These are phyloP conservation scores for Teunomyces aglyptinius DNA, from an alignment of 805 yeast species.

Conservation along the genomic window DNA sequence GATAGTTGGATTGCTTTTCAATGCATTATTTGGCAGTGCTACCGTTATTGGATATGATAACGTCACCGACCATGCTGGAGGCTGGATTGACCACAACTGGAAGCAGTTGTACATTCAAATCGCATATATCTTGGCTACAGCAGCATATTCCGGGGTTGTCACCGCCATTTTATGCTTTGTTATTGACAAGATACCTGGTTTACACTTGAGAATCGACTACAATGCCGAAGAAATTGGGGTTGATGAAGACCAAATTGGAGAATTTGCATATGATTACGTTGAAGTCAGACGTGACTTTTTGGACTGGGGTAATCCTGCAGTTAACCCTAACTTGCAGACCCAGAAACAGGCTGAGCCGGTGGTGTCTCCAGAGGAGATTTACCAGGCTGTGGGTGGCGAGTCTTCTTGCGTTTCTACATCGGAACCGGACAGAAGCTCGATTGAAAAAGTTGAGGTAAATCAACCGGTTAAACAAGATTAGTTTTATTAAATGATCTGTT, in stretches of 20 bases:
- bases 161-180: constrained; percentile 75
- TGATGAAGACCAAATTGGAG: constrained; percentile 97
- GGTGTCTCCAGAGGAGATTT: constrained; percentile 3
- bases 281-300: constrained; percentile 92
- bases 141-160: constrained; percentile 72
- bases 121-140: constrained; percentile 73
- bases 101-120: constrained; percentile 88
- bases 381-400: constrained; percentile 4
- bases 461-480: constrained; percentile 2
- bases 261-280: constrained; percentile 97
- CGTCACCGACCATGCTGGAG: constrained; percentile 78
- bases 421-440: neutral
- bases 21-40: constrained; percentile 82
- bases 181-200: constrained; percentile 76
- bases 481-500: neutral
- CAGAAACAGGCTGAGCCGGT: neutral
- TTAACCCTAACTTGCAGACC: constrained; percentile 4
- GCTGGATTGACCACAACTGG: constrained; percentile 89
- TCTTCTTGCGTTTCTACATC: neutral
- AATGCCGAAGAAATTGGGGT: constrained; percentile 85
- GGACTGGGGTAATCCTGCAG: constrained; percentile 44
- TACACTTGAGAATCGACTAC: constrained; percentile 75
- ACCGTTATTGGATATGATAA: constrained; percentile 93
- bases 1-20: constrained; percentile 82
- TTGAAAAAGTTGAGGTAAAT: neutral